phyloP scores from a whole-genome alignment of 257 asterid genomes.

The Phtheirospermum japonicum region DNA sequence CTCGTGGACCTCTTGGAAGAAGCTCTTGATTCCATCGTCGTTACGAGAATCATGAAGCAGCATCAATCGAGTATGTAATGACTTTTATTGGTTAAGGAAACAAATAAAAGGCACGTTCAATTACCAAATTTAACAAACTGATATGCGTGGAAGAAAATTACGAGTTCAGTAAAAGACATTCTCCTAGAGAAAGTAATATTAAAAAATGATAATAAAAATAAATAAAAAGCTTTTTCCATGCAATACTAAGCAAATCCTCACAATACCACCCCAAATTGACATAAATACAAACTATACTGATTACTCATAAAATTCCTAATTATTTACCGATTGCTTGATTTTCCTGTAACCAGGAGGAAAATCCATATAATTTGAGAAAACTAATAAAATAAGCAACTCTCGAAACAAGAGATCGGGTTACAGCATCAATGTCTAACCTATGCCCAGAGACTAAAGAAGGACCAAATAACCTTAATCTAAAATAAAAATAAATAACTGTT shows the following conservation, averaged over 20 bases:
- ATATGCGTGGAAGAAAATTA: slow-evolving; percentile 1
- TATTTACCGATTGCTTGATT: too few species aligned
- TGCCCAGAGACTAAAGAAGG: not conserved
- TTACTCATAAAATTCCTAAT: too few species aligned
- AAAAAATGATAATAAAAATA: slow-evolving; percentile 1
- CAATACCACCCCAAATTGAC: not conserved
- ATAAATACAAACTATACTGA: too few species aligned
- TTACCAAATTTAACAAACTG: not conserved
- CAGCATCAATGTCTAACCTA: not conserved
- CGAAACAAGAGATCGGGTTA: not conserved
- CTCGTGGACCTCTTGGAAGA: slow-evolving; percentile 47
- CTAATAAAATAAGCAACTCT: not conserved
- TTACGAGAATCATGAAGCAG: slow-evolving; percentile 97
- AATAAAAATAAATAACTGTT: too few species aligned
- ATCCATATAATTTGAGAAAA: not conserved
- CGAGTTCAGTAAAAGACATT: not conserved
- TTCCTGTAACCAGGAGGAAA: not conserved
- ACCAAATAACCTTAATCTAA: not conserved
- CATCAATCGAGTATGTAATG: slow-evolving; percentile 88
- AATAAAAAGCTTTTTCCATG: too few species aligned
- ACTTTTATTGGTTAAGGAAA: slow-evolving; percentile 47
- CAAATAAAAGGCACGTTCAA: slow-evolving; percentile 16
- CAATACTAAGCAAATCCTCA: not conserved
- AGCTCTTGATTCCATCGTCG: slow-evolving; percentile 97
- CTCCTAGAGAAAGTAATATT: not conserved